Evolutionary conservation across 2,329 filamentous ascomycete genomes (phyloP), one percentile per base, ranked within the genome.

Genomic region (Hymenoscyphus fraxineus): DNA sequence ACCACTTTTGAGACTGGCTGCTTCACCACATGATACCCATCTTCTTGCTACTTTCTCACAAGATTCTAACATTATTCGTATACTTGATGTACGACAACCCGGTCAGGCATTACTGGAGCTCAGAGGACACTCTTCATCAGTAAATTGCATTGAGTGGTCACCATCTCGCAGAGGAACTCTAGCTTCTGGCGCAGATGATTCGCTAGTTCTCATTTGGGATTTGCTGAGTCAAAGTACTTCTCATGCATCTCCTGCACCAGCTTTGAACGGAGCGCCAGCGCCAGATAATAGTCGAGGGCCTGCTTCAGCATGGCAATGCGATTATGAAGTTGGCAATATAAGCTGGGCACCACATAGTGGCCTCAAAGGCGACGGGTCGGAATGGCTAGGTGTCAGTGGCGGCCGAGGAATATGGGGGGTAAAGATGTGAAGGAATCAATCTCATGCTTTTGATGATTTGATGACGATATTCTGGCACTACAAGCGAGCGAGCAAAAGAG

Each of bases 111-210:
- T 99, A 4, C 85, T 99, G 32, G 95, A 99, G 76, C 87, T 99
- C 44, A 91, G 91, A 58, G 95, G 95, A 27, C 94, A 99, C 75
- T 86, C 87, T 27, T 90, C 92, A 4, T 79, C 92, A 7, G 85
- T 99, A 64, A 98, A 96, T 78, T 95, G 91, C 73, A 90, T 98
- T 65, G 95, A 99, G 79, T 99, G 95, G 95, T 96, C 92, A 9
- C 94, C 93, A 0, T 85, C 87, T 63, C 86, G 93, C 65, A 85
- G 95, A 72, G 95, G 95, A 31, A 90, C 93, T 69, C 85, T 99
- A 19, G 94, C 94, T 16, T 96, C 92, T 0, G 95, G 95, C 40
- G 95, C 84, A 6, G 95, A 99, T 73, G 95, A 99, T 77, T 94
- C 88, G 68, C 86, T 95, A 70, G 94, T 98, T 1, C 82, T 98